Percentiles rank a stretch among this genome's conserved stretches.
Conservation (phyloP, 1,284 basidiomycete genomes). For the Vanrija sp. region DNA sequence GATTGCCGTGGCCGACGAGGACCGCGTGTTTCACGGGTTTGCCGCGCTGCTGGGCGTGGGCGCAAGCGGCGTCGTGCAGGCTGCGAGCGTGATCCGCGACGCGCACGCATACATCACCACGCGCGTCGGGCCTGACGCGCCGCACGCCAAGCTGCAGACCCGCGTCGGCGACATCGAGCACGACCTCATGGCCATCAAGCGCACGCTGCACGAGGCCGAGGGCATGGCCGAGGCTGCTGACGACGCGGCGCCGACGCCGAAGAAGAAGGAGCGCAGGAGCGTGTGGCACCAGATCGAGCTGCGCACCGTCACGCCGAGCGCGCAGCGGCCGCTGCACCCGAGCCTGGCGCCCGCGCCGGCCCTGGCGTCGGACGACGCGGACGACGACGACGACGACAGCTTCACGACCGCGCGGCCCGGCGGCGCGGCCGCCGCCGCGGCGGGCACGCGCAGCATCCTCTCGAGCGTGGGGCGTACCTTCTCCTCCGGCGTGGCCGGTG, state of each 20-base stretch:
- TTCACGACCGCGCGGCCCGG: neutral
- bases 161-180: conserved; percentile 68
- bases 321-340: neutral
- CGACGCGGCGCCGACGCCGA: neutral
- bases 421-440: neutral
- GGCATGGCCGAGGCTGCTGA: conserved; percentile 27
- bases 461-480: conserved; percentile 31
- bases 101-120: conserved; percentile 60
- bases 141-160: conserved; percentile 56
- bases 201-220: conserved; percentile 36
- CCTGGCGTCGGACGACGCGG: neutral
- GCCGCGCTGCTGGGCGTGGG: conserved; percentile 63
- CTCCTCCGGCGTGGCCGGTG: conserved; percentile 31
- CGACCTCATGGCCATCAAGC: conserved; percentile 60
- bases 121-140: conserved; percentile 52
- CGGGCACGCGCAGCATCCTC: conserved; percentile 1
- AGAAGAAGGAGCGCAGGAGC: neutral
- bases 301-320: conserved; percentile 15
- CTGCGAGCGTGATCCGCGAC: conserved; percentile 54
- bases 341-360: neutral
- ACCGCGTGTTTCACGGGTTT: conserved; percentile 64
- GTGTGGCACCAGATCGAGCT: conserved; percentile 19
- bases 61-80: conserved; percentile 49
- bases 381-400: conserved; percentile 7
- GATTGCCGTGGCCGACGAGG: conserved; percentile 74